Percentiles rank a stretch among this genome's conserved stretches.
Evolutionary conservation across 2,329 filamentous ascomycete genomes (phyloP).

Genomic region (Zymoseptoria ardabiliae): DNA sequence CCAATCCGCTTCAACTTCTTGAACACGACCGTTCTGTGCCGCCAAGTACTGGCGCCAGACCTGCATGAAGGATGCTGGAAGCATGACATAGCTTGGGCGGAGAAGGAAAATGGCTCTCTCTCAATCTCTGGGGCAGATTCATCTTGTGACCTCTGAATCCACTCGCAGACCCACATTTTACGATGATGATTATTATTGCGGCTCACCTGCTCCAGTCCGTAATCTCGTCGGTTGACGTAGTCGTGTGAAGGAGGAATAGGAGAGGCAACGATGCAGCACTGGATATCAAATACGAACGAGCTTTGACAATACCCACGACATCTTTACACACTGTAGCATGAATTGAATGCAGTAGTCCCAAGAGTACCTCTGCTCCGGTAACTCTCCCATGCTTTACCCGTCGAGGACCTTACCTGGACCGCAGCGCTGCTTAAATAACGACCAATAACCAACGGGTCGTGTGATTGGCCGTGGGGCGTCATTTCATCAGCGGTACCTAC

Average conservation of each 20-base stretch:
- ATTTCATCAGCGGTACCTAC: not conserved
- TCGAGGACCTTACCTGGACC: not conserved
- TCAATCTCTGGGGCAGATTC: not conserved
- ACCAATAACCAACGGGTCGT: not conserved
- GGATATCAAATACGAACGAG: too few species aligned
- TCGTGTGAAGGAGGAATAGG: not conserved
- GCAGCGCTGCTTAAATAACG: not conserved
- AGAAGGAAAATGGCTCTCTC: not conserved
- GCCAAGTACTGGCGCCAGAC: not conserved
- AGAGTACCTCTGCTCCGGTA: not conserved
- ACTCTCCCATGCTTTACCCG: not conserved
- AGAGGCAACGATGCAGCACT: not conserved
- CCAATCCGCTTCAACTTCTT: not conserved
- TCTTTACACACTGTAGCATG: not conserved
- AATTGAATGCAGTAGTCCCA: not conserved
- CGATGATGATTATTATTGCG: not conserved
- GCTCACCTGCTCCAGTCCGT: not conserved
- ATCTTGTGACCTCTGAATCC: not conserved
- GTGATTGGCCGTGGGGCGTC: not conserved
- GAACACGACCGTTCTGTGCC: not conserved
- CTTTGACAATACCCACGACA: not conserved
- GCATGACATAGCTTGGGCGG: not conserved
- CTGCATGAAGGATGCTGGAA: not conserved
- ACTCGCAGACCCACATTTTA: not conserved
- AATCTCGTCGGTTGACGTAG: not conserved